Base-by-base conservation (phyloP, 345 rosid genomes). In the Euphorbia peplus region DNA sequence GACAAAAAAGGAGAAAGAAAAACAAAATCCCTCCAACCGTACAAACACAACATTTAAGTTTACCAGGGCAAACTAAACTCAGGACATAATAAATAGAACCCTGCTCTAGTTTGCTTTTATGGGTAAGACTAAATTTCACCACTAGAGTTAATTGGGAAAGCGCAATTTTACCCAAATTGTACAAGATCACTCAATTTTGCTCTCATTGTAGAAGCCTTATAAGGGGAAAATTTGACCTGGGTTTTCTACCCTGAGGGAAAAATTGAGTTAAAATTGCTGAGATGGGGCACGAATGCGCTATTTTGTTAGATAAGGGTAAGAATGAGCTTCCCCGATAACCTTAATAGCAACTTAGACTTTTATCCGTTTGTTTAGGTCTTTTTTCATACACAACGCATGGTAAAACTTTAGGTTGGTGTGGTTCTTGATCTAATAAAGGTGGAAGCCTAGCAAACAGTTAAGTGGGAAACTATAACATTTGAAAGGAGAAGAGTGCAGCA, bases 351-450 rank as follows among this genome's bases (percentile, higher is more conserved):
- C 3, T 32, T 32, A 2, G 37, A 32, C 37, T 32, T 6, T 32
- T 32, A 32, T 32, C 37, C 14, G 29, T 29, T 44, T 44, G 16
- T 64, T 46, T 21, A 42, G 19, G 4, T 15, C 30, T 54, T 12
- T 51, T 41, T 61, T 60, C 64, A 69, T 54, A 75, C 58, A 69
- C 44, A 41, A 67, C n/a, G 51, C 67, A 25, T 4, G 50, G 11
- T 10, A 50, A 30, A 57, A 55, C 30, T 63, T 62, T 70, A 70
- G 39, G 66, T 63, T 26, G 56, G 39, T 78, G 71, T 75, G 80
- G 68, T 76, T 75, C 78, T 63, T 53, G 66, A 53, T 46, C 69
- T 62, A 61, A 70, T 74, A 60, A 32, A 60, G 76, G 72, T 68
- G 58, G 51, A 64, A 68, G 61, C 70, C 44, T 70, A 74, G 59